Evolutionary conservation across 164 flowering plant genomes (phyloP), one percentile per base, ranked within the genome.

Genomic region (Vitis rotundifolia): DNA sequence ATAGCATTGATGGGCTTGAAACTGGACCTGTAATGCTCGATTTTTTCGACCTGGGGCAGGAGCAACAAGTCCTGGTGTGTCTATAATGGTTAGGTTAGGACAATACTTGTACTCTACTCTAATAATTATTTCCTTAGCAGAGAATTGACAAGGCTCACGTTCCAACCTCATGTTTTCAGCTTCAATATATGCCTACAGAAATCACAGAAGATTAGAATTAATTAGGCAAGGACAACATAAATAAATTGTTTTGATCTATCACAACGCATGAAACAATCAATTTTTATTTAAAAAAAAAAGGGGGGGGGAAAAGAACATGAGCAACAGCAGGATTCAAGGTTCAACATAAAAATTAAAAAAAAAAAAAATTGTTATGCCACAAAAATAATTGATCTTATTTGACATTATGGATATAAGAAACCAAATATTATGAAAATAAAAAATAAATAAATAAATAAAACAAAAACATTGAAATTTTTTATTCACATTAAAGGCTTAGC

Each of bases 51-150:
- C 97, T 7, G 98, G 98, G 8, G 97, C 97, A n/a, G 99, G 98
- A 79, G 99, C 98, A 81, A 90, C 80, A 57, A 95, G 97, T 47
- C 99, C 99, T 47, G 98, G 99, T 64, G 97, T 95, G 72, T 95
- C 99, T 2, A 95, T 92, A 62, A 95, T 92, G 28, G 97, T 95
- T 67, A 95, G 88, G 68, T 95, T 95, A 1, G 99, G 99, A 71
- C 98, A 95, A 63, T 89, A 84, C 64, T 92, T 95, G 63, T 91
- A 95, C 16, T 89, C 91, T 47, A 95, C 84, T 74, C 73, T 84
- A 56, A 95, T 78, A 15, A 91, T 92, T 61, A 95, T 95, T 68
- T 95, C 99, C 70, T 88, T 90, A 1, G 97, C 82, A 0, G 91
- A 95, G 71, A 95, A 95, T 56, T 87, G 97, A 78, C 83, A 86